Evolutionary conservation across 331 rosid species (phyloP), one percentile per base, ranked within the genome.

Genomic region (Quercus phellos): DNA sequence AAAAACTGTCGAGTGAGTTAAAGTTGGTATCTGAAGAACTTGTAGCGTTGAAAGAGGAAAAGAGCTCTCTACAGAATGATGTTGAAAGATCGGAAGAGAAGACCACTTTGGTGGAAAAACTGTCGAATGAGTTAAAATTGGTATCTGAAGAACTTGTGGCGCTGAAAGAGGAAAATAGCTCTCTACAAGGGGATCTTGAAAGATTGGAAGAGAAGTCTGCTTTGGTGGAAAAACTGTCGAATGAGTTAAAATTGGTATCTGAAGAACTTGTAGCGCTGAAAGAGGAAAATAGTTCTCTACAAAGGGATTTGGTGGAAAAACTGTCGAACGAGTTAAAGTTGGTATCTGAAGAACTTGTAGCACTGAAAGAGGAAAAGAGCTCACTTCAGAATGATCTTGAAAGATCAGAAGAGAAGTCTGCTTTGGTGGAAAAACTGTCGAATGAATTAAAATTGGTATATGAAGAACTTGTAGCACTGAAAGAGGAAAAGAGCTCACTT

Each of bases 31-130:
- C 86, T 54, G 83, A 90, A 77, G 92, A 89, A 85, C 79, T 90
- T 79, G 55, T 63, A 53, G 87, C 77, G 16, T 29, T 90, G 87
- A 87, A 85, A 81, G 91, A 89, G 83, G 97, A 88, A 78, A 90
- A 88, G 43, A 82, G 78, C 79, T 87, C 89, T 82, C 84, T 92
- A 71, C 82, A 83, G 87, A 85, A 85, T 75, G 90, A 90, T 80
- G 83, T 95, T 81, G 94, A 87, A 74, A 89, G 87, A 82, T 87
- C 90, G 38, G 99, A 91, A 73, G 97, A 91, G 79, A 95, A 95
- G 87, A 87, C 85, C 63, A 42, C 84, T 68, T 56, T 90, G 87
- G 87, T 95, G 83, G 79, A 78, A 70, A 80, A 78, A 27, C 87
- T 89, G 46, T 81, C 91, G 19, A 82, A 76, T 74, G 88, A 90